Evolutionary conservation across 192 early-diverging fungal species (phyloP).

Genomic region (Paraglomus brasilianum): DNA sequence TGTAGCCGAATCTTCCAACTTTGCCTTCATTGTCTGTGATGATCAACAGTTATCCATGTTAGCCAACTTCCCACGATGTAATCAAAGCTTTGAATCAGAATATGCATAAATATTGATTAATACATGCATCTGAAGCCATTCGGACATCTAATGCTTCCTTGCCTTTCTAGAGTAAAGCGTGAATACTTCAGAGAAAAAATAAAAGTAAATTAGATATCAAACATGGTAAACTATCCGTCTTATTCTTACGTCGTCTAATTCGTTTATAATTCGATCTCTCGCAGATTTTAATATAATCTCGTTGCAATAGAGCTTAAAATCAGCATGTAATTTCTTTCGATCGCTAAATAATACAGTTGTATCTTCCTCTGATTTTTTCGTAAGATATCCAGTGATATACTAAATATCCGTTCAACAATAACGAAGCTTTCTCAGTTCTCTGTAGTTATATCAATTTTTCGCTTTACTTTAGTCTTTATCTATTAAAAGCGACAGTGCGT

Average conservation of each 20-base stretch:
- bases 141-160: conserved; percentile 42
- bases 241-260: conserved; percentile 42
- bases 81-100: neutral
- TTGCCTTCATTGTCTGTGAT: conserved; percentile 40
- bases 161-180: conserved; percentile 32
- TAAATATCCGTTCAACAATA: conserved; percentile 28
- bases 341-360: conserved; percentile 42
- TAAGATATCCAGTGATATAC: conserved; percentile 44
- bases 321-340: conserved; percentile 40
- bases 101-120: neutral
- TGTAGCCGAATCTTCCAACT: conserved; percentile 38
- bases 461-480: neutral
- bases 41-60: neutral
- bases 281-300: conserved; percentile 44
- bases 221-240: neutral
- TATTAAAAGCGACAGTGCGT: neutral
- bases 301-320: conserved; percentile 44
- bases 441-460: neutral
- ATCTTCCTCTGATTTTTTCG: conserved; percentile 47
- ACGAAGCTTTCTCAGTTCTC: conserved; percentile 2
- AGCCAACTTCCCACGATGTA: neutral
- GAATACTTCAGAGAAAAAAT: conserved; percentile 30
- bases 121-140: conserved; percentile 42
- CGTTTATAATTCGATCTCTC: conserved; percentile 39
- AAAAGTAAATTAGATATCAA: conserved; percentile 17